These are phyloP conservation scores for Lagenaria siceraria DNA, from an alignment of 306 rosid species.

Conservation along the genomic window DNA sequence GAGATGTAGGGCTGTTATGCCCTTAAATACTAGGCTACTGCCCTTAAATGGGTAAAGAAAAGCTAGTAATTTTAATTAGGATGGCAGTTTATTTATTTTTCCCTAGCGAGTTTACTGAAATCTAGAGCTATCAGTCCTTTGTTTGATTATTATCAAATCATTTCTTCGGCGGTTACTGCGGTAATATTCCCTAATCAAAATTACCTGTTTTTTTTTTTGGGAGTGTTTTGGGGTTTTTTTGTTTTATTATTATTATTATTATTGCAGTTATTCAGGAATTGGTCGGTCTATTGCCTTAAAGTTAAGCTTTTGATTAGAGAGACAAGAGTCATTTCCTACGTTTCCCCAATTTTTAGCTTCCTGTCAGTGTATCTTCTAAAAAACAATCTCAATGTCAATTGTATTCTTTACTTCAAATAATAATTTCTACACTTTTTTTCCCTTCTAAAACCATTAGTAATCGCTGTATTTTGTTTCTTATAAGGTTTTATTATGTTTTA, in stretches of 20 bases:
- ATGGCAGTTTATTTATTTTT: constrained; percentile 20
- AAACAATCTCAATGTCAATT: background rate
- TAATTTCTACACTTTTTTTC: background rate
- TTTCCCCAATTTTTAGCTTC: background rate
- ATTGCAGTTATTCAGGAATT: constrained; percentile 59
- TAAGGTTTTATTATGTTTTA: background rate
- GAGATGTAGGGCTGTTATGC: background rate
- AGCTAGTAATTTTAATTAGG: constrained; percentile 17
- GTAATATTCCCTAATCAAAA: constrained; percentile 16
- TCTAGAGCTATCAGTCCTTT: constrained; percentile 16
- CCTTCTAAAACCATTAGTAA: background rate
- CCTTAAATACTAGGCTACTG: background rate
- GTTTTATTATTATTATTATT: constrained; percentile 7
- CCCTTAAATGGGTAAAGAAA: background rate
- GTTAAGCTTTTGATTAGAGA: constrained; percentile 11
- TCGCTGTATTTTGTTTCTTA: background rate
- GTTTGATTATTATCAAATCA: constrained; percentile 25
- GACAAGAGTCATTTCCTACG: constrained; percentile 13
- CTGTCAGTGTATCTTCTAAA: background rate
- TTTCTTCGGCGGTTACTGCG: constrained; percentile 46
- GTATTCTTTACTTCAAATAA: background rate
- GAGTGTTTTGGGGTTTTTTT: background rate
- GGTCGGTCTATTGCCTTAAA: constrained; percentile 64
- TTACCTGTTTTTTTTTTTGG: background rate
- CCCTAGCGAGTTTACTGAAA: constrained; percentile 36